Evolutionary conservation across 2,329 filamentous ascomycete species (phyloP), one percentile per base, ranked within the genome.

Genomic region (Neonectria punicea): DNA sequence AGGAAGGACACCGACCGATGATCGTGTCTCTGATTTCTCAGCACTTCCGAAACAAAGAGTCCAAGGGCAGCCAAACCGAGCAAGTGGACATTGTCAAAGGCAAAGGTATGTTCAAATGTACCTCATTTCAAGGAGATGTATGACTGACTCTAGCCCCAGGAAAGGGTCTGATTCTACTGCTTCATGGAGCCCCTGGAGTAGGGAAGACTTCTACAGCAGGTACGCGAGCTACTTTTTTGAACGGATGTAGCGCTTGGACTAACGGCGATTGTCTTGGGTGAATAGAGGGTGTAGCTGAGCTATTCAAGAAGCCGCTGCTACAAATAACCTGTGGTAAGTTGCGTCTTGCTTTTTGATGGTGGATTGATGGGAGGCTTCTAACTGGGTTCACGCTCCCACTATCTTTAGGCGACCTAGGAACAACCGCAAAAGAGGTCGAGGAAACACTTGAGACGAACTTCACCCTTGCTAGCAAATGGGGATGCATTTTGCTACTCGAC

Each of bases 31-130:
- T 80, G 1, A 63, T 80, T 3, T 54, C 71, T 4, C 74, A 78
- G 60, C 77, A 80, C 50, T 79, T 76, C 34, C 70, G 73, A 16
- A 66, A 76, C 57, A 78, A 69, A 44, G 44, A 69, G 10, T 67
- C 65, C 8, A 30, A 39, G 44, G 50, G 25, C 8, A 41, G 36
- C 0, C 30, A 62, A 5, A 44, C 54, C 1, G 74, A 75, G 0
- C 71, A 75, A 22, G 61, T 68, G 13, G 78, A 80, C 20, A 68
- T 79, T 11, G 72, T 80, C 0, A 63, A 58, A 2, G 77, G 77
- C 0, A 80, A 79, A 71, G 78, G 77, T 77, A 59, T 71, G 65
- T 10, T 49, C 2, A 28, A 13, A 2, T 28, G 11, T 6, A 22
- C 13, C 3, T 13, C 7, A 11, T 4, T 47, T 30, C 6, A 10